Base-by-base conservation (phyloP, 2,329 filamentous ascomycete genomes). In the Endoconidiophora polonica region DNA sequence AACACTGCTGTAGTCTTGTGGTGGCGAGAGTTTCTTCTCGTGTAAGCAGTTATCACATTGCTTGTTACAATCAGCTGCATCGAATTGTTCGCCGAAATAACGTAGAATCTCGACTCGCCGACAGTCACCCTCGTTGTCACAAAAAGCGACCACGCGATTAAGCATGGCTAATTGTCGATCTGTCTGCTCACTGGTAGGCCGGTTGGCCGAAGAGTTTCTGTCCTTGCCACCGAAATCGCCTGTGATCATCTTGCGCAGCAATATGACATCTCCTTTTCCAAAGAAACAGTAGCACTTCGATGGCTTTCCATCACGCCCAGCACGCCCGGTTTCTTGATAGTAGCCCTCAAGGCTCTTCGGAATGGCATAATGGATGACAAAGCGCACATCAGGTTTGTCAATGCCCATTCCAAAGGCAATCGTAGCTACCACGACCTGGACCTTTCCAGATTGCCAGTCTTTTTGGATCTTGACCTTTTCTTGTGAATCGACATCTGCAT, bases 391-490 rank as follows among this genome's bases (percentile, higher is more conserved):
- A 0, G 88, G 77, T 63, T 98, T 98, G 68, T 98, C 91, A 56
- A 98, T 98, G n/a, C 91, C 91, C 91, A 98, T 98, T 5, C 91
- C 91, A 61, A 98, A 98, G 22, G 91, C 91, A 62, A 98, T 96
- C 0, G 91, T 98, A 18, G 91, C 93, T 46, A 98, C 91, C 41
- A 98, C 93, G 33, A 98, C 84, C 57, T 94, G 83, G 58, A 81
- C 76, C 47, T 70, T 67, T 4, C 87, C 86, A 41, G 66, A 68
- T 62, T 98, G 91, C 91, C 91, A 98, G 26, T 78, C 65, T 54
- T 74, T 74, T 62, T 96, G 90, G 3, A 91, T 74, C 5, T 72
- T 62, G 1, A 72, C 70, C 61, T 90, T 90, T 47, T 83, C 76
- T 3, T 73, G 66, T 0, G 81, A 62, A 2, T 77, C 67, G 65